These are phyloP conservation scores for Trebouxia sp. DNA, from an alignment of 139 green algal genomes.

Conservation along the genomic window DNA sequence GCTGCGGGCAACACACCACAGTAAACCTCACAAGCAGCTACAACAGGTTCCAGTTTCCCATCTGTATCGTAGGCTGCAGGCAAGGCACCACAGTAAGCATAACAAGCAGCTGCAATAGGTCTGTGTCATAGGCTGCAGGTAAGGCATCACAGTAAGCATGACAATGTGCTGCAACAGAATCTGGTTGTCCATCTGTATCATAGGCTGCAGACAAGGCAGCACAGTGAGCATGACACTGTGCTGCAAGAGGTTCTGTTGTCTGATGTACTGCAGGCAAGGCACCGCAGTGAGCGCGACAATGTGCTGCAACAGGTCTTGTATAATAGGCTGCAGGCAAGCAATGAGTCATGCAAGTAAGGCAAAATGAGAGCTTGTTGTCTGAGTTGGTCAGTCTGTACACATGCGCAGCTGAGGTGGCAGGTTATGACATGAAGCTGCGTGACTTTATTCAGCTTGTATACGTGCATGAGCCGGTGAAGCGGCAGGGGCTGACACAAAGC, in stretches of 20 bases:
- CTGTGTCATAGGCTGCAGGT: too few relatives aligned
- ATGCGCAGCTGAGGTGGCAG: too few relatives aligned
- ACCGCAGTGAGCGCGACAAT: too few relatives aligned
- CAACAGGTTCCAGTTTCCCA: neutral
- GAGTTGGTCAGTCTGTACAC: too few relatives aligned
- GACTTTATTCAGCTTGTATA: neutral
- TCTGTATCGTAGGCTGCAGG: conserved; percentile 68
- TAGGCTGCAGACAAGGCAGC: conserved; percentile 69
- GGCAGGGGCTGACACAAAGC: neutral
- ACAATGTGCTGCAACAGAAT: conserved; percentile 75
- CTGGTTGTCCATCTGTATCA: conserved; percentile 78
- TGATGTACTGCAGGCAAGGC: neutral
- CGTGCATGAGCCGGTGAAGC: neutral
- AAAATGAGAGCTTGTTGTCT: too few relatives aligned
- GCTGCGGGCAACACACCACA: conserved; percentile 52
- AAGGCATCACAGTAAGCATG: too few relatives aligned
- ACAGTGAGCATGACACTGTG: neutral
- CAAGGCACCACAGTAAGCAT: too few relatives aligned
- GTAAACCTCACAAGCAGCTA: neutral
- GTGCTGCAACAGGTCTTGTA: too few relatives aligned
- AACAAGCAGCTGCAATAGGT: too few relatives aligned
- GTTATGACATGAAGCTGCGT: too few relatives aligned
- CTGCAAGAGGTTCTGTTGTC: neutral
- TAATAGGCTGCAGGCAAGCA: too few relatives aligned
- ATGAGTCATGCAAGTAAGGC: too few relatives aligned